Conservation (phyloP, 805 yeast species). For the Priceomyces haplophilus region DNA sequence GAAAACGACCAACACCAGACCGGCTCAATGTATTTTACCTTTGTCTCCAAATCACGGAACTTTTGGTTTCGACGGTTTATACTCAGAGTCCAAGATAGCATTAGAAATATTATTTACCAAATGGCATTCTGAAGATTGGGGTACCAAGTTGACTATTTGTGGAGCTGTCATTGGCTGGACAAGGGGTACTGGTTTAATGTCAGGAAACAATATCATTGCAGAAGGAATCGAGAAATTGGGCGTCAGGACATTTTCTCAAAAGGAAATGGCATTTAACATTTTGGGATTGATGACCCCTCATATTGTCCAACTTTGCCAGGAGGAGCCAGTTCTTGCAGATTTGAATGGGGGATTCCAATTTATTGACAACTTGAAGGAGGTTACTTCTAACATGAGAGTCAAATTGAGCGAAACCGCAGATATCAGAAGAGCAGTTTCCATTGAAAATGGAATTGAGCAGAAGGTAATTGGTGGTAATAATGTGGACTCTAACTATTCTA, state of each 20-base stretch:
- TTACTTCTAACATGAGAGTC: constrained; percentile 74
- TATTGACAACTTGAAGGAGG: constrained; percentile 85
- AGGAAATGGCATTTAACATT: constrained; percentile 98
- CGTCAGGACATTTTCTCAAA: constrained; percentile 96
- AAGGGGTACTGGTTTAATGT: constrained; percentile 99
- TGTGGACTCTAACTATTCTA: constrained; percentile 81
- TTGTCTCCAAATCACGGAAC: constrained; percentile 99
- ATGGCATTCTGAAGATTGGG: constrained; percentile 99
- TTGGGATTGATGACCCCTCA: constrained; percentile 90
- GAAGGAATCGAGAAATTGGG: constrained; percentile 95
- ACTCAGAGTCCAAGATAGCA: constrained; percentile 95
- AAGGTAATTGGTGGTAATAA: constrained; percentile 79
- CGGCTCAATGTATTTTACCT: constrained; percentile 96
- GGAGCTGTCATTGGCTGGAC: constrained; percentile 99
- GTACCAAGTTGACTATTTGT: constrained; percentile 86
- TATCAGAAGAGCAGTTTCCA: constrained; percentile 90
- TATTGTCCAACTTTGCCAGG: constrained; percentile 82
- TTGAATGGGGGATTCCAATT: constrained; percentile 98
- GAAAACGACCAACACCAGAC: constrained; percentile 88
- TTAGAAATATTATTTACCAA: constrained; percentile 96
- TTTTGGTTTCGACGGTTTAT: constrained; percentile 96
- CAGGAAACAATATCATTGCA: constrained; percentile 94
- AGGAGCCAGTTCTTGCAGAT: constrained; percentile 94
- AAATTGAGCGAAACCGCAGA: constrained; percentile 80
- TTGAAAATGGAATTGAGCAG: constrained; percentile 88